A percentile compares a stretch with the other conserved stretches of the same genome.
These are phyloP conservation scores for Schoenoplectus triqueter DNA, from an alignment of 202 grass and related monocot species.

Conservation along the genomic window DNA sequence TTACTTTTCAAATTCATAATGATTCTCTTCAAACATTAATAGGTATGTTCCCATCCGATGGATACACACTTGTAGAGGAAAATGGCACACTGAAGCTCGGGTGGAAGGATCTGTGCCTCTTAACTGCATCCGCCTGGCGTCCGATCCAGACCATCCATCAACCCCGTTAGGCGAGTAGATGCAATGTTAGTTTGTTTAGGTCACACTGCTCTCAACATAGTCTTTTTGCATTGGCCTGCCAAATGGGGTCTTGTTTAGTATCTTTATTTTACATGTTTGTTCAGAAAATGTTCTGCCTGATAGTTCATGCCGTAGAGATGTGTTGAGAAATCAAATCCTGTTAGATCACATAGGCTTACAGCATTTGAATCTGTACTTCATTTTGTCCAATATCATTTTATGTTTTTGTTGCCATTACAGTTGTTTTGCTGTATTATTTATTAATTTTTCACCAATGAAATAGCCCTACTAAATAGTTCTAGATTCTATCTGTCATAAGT, in stretches of 20 bases:
- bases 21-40: neutral
- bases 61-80: constrained; percentile 94
- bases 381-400: constrained; percentile 38
- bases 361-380: constrained; percentile 33
- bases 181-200: constrained; percentile 24
- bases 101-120: constrained; percentile 91
- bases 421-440: neutral
- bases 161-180: constrained; percentile 19
- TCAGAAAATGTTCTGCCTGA: constrained; percentile 40
- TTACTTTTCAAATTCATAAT: neutral
- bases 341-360: constrained; percentile 38
- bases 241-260: constrained; percentile 31
- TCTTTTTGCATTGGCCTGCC: constrained; percentile 10
- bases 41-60: constrained; percentile 88
- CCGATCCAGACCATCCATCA: constrained; percentile 56
- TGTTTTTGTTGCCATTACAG: constrained; percentile 16
- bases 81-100: constrained; percentile 86
- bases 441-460: neutral
- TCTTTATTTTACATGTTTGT: constrained; percentile 31
- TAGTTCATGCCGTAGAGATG: constrained; percentile 30
- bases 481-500: constrained; percentile 29
- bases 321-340: constrained; percentile 40
- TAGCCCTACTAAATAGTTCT: neutral
- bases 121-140: constrained; percentile 86
- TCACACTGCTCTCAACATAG: constrained; percentile 31